These are phyloP conservation scores for Xerocomus nothofagi DNA, from an alignment of 1,284 basidiomycete genomes.

Conservation along the genomic window DNA sequence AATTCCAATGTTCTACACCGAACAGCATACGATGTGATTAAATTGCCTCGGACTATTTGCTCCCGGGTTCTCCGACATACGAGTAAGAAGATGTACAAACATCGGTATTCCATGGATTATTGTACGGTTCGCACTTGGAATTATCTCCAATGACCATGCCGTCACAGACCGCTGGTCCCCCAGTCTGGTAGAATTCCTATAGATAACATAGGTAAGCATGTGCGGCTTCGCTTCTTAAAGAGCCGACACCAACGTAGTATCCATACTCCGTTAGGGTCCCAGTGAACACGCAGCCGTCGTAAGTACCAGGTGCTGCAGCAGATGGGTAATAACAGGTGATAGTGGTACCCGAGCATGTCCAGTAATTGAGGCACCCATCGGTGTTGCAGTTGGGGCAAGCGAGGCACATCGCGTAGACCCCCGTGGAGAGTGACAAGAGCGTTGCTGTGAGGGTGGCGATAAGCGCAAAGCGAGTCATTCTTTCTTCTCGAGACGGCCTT, in stretches of 20 bases:
- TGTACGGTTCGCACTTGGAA: constrained; percentile 1
- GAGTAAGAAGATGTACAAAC: constrained; percentile 8
- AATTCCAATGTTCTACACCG: background rate
- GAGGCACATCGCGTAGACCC: background rate
- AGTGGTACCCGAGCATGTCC: constrained; percentile 1
- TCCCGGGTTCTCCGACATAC: constrained; percentile 9
- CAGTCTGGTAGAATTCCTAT: background rate
- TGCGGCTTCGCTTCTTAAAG: background rate
- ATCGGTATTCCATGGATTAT: constrained; percentile 8
- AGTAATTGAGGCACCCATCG: constrained; percentile 3
- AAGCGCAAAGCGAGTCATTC: background rate
- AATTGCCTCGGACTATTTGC: background rate
- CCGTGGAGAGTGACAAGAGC: background rate
- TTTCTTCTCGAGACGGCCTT: background rate
- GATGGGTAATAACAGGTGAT: constrained; percentile 11
- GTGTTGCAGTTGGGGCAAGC: constrained; percentile 1
- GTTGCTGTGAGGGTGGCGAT: background rate
- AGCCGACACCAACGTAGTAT: background rate
- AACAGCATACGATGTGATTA: background rate
- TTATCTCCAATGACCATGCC: constrained; percentile 1
- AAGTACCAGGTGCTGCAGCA: background rate
- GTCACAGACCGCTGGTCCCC: constrained; percentile 1
- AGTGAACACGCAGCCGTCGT: constrained; percentile 5
- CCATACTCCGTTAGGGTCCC: background rate
- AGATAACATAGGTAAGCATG: background rate